These are phyloP conservation scores for Globisporangium nagaii DNA, from an alignment of 352 stramenopile species.

Conservation along the genomic window DNA sequence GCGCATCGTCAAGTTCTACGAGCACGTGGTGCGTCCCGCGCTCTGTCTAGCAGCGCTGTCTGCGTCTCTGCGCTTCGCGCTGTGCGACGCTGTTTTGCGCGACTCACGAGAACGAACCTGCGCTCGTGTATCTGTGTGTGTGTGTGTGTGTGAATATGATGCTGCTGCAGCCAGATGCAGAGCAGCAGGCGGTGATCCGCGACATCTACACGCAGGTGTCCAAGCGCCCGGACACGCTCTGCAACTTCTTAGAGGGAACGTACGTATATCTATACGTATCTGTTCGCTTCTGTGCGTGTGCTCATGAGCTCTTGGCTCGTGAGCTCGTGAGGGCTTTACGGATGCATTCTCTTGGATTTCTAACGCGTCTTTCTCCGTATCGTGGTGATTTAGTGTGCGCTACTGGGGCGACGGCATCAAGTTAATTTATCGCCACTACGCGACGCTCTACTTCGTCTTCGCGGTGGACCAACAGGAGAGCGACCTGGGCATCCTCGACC, in stretches of 20 bases:
- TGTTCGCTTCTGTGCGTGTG: neutral
- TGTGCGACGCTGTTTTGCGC: neutral
- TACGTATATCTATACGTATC: constrained; percentile 27
- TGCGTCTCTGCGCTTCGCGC: too few species aligned
- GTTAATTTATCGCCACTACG: constrained; percentile 99
- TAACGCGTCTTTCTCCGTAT: too few species aligned
- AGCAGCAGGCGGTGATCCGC: constrained; percentile 97
- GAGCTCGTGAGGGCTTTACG: too few species aligned
- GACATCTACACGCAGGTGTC: constrained; percentile 99
- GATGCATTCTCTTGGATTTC: neutral
- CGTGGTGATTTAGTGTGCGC: constrained; percentile 72
- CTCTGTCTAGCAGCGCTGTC: neutral
- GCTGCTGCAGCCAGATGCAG: constrained; percentile 88
- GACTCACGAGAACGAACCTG: neutral
- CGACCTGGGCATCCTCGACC: constrained; percentile 98
- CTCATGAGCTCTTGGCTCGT: neutral
- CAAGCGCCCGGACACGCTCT: constrained; percentile 96
- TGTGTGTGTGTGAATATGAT: too few species aligned
- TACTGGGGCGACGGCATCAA: constrained; percentile 98
- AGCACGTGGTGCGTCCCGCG: constrained; percentile 89
- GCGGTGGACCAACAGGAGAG: constrained; percentile 97
- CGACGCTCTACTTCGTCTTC: constrained; percentile 99
- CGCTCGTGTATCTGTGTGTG: neutral
- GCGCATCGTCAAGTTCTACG: constrained; percentile 98
- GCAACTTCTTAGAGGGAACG: constrained; percentile 98